Conservation (phyloP, 192 early-diverging fungal genomes). For the Entomortierella lignicola region DNA sequence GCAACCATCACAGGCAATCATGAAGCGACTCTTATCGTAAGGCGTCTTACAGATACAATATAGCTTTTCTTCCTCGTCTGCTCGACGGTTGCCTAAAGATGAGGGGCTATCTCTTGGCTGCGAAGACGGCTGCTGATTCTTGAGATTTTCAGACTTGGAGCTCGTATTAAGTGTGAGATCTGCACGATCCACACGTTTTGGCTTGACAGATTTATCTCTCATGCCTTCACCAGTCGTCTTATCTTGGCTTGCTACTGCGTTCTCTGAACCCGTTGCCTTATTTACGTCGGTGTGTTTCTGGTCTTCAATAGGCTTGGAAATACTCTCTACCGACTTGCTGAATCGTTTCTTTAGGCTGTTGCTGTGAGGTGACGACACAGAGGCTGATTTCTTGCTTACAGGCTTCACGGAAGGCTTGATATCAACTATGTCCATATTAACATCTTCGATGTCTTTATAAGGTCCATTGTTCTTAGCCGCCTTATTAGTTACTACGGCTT, state of each 20-base stretch:
- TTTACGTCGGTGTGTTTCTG: neutral
- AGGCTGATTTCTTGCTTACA: slow-evolving; percentile 1
- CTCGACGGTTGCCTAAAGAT: neutral
- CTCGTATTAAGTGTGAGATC: neutral
- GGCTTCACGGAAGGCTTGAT: neutral
- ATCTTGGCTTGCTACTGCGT: neutral
- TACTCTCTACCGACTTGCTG: slow-evolving; percentile 8
- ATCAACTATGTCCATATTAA: slow-evolving; percentile 8
- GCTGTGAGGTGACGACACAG: neutral
- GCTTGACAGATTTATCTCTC: slow-evolving; percentile 10
- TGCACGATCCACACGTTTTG: slow-evolving; percentile 7
- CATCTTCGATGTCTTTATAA: slow-evolving; percentile 3
- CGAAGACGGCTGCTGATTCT: neutral
- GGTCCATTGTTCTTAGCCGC: neutral
- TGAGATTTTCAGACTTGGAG: slow-evolving; percentile 5
- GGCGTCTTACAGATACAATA: slow-evolving; percentile 74
- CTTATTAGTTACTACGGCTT: neutral
- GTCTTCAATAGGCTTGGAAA: neutral
- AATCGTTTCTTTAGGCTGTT: slow-evolving; percentile 38
- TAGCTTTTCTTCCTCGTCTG: slow-evolving; percentile 23
- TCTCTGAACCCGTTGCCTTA: neutral
- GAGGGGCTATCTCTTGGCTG: neutral
- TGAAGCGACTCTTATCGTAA: slow-evolving; percentile 67
- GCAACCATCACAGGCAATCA: slow-evolving; percentile 84
- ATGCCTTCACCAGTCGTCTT: neutral